Evolutionary conservation across 192 early-diverging fungal species (phyloP), one percentile per base, ranked within the genome.

Genomic region (Coemansia sp.): DNA sequence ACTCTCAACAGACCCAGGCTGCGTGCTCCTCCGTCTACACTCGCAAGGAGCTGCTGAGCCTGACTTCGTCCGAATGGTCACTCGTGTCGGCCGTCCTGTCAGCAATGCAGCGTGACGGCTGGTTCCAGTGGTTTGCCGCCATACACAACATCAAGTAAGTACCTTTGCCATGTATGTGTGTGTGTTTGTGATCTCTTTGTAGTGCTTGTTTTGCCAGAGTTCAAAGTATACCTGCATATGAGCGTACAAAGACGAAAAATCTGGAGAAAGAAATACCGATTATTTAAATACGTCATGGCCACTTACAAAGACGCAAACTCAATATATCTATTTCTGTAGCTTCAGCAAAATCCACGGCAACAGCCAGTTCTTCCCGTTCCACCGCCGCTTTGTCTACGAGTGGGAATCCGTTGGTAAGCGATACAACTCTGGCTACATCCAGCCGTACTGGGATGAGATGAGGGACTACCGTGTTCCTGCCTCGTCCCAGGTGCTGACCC

Each of bases 401-500:
- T 74, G 74, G 77, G 82, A 83, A 64, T 47, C 63, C n/a, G 77
- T 71, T 20, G 66, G 67, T 37, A 62, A 57, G 62, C 55, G 50
- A 37, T 73, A 71, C 65, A 68, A 75, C 65, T 25, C 59, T 2
- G 62, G 34, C 45, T 74, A 68, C 50, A 38, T 55, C 42, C 74
- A 77, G 61, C 82, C 82, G 25, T 83, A 83, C 69, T 83, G 82
- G 82, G 82, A 83, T 50, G 74, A 72, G 60, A 74, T 75, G 64
- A 63, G 71, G 31, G 82, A 83, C 68, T 80, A 68, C 66, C 74
- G 65, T 57, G 41, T 40, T 5, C 74, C 74, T 2, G 68, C 61
- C 10, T 55, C 61, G 19, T 80, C 72, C 37, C 68, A 59, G 41
- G 70, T 68, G 34, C 61, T 75, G 31, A 76, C 73, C 30, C 36